Evolutionary conservation across 805 yeast species (phyloP), one percentile per base, ranked within the genome.

Genomic region (Zygotorulaspora danielsina): DNA sequence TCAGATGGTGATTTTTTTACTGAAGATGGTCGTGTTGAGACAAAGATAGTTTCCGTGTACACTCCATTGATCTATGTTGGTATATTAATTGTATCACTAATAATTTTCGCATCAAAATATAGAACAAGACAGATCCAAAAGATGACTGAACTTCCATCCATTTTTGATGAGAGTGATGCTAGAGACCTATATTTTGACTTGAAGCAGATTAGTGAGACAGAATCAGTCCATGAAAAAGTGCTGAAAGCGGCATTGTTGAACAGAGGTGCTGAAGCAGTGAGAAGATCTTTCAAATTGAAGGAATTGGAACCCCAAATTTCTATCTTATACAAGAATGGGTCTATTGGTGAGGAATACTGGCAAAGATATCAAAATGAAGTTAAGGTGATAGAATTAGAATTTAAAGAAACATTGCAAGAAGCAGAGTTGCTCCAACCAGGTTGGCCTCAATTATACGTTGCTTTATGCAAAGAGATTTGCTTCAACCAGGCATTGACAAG

Each of bases 401-500:
- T 93, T 48, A 76, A 79, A 60, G 89, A 81, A 43, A 70, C 87
- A 33, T 80, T 84, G 5, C 65, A 61, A 39, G 96, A 86, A 63
- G 87, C 93, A 30, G 87, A 85, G 59, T 49, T 65, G 12, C 67
- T 75, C 48, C 83, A 84, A 55, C 76, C 79, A 32, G 90, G 87
- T 22, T 89, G 96, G 96, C 78, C 81, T 6, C 82, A 76, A 48
- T 65, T 73, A 32, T 76, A 87, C 54, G 82, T 87, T 55, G 84
- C 84, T 7, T 74, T 81, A 10, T 81, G 89, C 31, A 90, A 84
- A 59, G 97, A 93, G 59, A 81, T 90, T 36, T 86, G 95, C 47
- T 84, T 88, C 64, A 93, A 90, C 59, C 90, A 84, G 64, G 96
- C 96, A 1, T 69, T 90, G 38, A 76, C 90, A 64, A 79, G 93